Evolutionary conservation across 2,329 filamentous ascomycete genomes (phyloP).

Genomic region (Colletotrichum navitas): DNA sequence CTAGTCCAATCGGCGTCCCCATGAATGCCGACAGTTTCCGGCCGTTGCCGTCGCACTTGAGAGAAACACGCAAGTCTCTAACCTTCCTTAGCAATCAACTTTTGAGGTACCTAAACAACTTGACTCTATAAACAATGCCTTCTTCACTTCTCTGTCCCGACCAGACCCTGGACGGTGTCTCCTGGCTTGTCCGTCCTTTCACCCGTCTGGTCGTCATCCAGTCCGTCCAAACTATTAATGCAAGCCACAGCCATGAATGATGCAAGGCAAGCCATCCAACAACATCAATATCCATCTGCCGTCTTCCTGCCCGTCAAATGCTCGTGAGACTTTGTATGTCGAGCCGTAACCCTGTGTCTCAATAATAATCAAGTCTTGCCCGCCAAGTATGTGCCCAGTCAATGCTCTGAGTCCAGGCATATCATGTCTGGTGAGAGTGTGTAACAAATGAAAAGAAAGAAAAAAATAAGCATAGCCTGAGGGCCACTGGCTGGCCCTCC

Average conservation of each 20-base stretch:
- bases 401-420: conserved; percentile 22
- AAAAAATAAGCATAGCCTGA: conserved; percentile 33
- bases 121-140: conserved; percentile 28
- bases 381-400: conserved; percentile 21
- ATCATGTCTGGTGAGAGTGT: conserved; percentile 8
- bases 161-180: neutral
- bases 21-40: conserved; percentile 37
- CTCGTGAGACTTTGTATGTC: neutral
- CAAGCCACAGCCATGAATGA: conserved; percentile 20
- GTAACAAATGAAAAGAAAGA: conserved; percentile 35
- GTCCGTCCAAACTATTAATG: conserved; percentile 13
- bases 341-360: conserved; percentile 11
- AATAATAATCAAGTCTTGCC: conserved; percentile 21
- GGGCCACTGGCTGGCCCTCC: conserved; percentile 3
- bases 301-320: neutral
- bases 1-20: conserved; percentile 27
- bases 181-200: neutral
- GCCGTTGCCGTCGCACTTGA: conserved; percentile 10
- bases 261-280: conserved; percentile 37
- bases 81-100: conserved; percentile 30
- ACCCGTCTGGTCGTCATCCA: neutral
- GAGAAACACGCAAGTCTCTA: neutral
- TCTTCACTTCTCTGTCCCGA: neutral
- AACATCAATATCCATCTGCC: conserved; percentile 28
- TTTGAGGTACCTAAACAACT: conserved; percentile 29